Base-by-base conservation (phyloP, 2,329 filamentous ascomycete species). In the Trichoderma polysporum region DNA sequence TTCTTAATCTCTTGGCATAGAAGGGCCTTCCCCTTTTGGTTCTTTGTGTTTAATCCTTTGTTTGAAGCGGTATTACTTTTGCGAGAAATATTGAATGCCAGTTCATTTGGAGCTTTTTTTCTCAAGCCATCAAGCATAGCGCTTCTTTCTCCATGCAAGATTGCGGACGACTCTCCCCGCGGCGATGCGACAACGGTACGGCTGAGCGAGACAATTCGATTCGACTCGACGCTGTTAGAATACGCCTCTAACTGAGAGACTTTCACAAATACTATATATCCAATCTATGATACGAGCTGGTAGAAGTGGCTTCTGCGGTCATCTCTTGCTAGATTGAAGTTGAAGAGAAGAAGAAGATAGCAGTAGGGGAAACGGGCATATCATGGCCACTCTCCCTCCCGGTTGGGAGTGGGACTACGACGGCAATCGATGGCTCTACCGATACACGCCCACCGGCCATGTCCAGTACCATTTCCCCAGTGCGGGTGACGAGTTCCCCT, bases 381-480 rank as follows among this genome's bases (percentile, higher is more conserved):
- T 54, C 29, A 68, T 65, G 75, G 63, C 73, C 22, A 77, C 74
- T 57, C 81, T 88, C 35, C 84, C 84, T 2, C 77, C 80, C 8
- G 83, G 83, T 64, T 88, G 86, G 86, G 84, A 86, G 66, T 81
- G 77, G 72, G 86, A 87, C 74, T 87, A 87, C 71, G 85, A 88
- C 69, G 85, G 85, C 62, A 71, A 70, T 22, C 82, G 86, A 29
- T 88, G 86, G 86, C 83, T 87, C 75, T 88, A 85, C 73, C 81
- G 80, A 60, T 87, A 85, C 77, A 83, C 79, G 69, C 77, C 85
- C 27, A 86, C 82, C 9, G 85, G 85, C 10, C 77, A 83, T 39
- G 76, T 83, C 17, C 86, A 88, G 73, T 88, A 83, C 71, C 83
- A 83, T 67, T 88, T 87, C 69, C 86, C 86, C 6, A 80, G 80